These are phyloP conservation scores for Nitzschia putrida DNA, from an alignment of 108 stramenopile species.

Conservation along the genomic window DNA sequence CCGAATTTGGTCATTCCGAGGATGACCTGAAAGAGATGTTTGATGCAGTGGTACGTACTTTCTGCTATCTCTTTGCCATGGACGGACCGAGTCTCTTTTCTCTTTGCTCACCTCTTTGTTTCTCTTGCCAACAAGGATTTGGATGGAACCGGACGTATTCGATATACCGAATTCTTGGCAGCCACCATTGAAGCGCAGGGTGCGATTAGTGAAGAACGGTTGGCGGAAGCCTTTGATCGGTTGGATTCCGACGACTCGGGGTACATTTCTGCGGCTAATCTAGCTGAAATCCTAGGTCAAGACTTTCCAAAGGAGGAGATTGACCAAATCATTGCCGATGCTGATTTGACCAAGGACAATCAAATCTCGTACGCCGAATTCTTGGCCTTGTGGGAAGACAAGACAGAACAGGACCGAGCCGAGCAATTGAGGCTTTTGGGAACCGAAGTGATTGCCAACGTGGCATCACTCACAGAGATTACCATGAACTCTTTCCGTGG, in stretches of 20 bases:
- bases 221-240: slow-evolving; percentile 81
- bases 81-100: neutral
- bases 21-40: slow-evolving; percentile 79
- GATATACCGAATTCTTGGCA: slow-evolving; percentile 79
- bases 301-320: slow-evolving; percentile 50
- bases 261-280: slow-evolving; percentile 59
- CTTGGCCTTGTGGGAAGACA: slow-evolving; percentile 48
- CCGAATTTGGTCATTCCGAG: slow-evolving; percentile 54
- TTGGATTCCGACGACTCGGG: slow-evolving; percentile 80
- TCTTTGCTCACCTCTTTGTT: neutral
- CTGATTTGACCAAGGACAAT: slow-evolving; percentile 85
- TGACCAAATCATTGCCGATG: slow-evolving; percentile 88
- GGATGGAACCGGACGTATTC: slow-evolving; percentile 65
- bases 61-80: too few species aligned
- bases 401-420: slow-evolving; percentile 25
- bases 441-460: slow-evolving; percentile 1
- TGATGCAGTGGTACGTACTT: slow-evolving; percentile 35
- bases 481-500: slow-evolving; percentile 10
- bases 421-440: slow-evolving; percentile 30
- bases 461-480: slow-evolving; percentile 1
- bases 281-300: slow-evolving; percentile 49
- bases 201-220: slow-evolving; percentile 54
- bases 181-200: slow-evolving; percentile 78
- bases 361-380: slow-evolving; percentile 66
- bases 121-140: slow-evolving; percentile 40